A percentile compares a stretch with the other conserved stretches of the same genome.
These are phyloP conservation scores for Ascochyta koolunga DNA, from an alignment of 2,329 filamentous ascomycete species.

Conservation along the genomic window DNA sequence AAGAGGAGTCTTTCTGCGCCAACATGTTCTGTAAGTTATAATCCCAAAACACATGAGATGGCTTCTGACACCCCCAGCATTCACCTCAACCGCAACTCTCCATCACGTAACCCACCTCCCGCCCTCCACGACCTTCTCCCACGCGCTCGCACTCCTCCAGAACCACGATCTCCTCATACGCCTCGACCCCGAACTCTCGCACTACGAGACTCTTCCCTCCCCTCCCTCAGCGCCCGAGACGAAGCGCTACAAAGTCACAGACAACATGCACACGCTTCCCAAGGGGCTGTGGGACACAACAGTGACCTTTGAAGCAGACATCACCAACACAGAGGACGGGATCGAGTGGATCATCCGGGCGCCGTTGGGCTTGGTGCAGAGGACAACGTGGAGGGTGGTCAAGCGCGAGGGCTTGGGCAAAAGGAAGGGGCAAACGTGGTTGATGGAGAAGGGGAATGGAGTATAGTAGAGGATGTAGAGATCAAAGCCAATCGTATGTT, in stretches of 20 bases:
- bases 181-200: slow-evolving; percentile 45
- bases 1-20: not conserved
- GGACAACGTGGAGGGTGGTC: slow-evolving; percentile 39
- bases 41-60: not conserved
- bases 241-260: slow-evolving; percentile 47
- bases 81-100: slow-evolving; percentile 41
- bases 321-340: slow-evolving; percentile 43
- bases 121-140: slow-evolving; percentile 23
- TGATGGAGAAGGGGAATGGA: slow-evolving; percentile 32
- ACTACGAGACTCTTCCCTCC: slow-evolving; percentile 37
- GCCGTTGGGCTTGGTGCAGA: slow-evolving; percentile 43
- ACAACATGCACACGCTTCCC: slow-evolving; percentile 46
- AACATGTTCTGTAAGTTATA: slow-evolving; percentile 40
- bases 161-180: slow-evolving; percentile 47
- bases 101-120: slow-evolving; percentile 45
- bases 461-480: slow-evolving; percentile 46
- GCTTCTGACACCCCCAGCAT: slow-evolving; percentile 24
- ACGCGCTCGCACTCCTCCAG: slow-evolving; percentile 34
- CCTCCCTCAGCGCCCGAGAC: slow-evolving; percentile 27
- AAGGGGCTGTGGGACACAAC: slow-evolving; percentile 46
- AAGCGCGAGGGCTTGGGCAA: slow-evolving; percentile 24
- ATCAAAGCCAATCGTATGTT: slow-evolving; percentile 43
- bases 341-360: slow-evolving; percentile 45
- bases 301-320: slow-evolving; percentile 42
- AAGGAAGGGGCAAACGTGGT: slow-evolving; percentile 10